phyloP scores from a whole-genome alignment of 129 eudicot genomes.

The Centaurea solstitialis region DNA sequence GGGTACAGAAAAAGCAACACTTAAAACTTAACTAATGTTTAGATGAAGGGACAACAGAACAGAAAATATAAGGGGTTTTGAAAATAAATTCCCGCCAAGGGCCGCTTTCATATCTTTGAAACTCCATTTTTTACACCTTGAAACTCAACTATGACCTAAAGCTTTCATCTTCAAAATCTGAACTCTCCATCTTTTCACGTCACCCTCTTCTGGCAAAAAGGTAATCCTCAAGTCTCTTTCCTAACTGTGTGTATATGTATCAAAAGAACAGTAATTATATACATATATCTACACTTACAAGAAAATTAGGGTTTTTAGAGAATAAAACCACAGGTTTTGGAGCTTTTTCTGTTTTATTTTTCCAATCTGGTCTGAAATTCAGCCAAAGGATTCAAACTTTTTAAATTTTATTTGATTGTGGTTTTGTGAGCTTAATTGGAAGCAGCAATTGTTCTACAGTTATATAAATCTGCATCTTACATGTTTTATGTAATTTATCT shows the following conservation, averaged over 20 bases:
- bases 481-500: neutral
- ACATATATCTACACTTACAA: neutral
- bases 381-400: neutral
- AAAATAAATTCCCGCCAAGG: constrained; percentile 10
- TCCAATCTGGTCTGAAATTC: neutral
- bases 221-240: constrained; percentile 1
- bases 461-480: neutral
- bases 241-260: neutral
- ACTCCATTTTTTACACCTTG: neutral
- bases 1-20: too few relatives aligned
- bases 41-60: too few relatives aligned
- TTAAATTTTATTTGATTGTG: neutral
- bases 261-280: neutral
- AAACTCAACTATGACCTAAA: constrained; percentile 9
- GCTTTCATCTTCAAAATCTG: constrained; percentile 9
- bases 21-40: too few relatives aligned
- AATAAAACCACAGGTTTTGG: neutral
- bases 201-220: constrained; percentile 1
- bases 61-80: neutral
- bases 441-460: neutral
- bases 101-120: neutral
- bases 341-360: neutral
- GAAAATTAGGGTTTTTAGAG: constrained; percentile 19
- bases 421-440: constrained; percentile 3
- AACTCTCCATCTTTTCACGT: neutral